phyloP scores from a whole-genome alignment of 371 early-diverging fungal genomes.

The Rhizopus arrhizus region DNA sequence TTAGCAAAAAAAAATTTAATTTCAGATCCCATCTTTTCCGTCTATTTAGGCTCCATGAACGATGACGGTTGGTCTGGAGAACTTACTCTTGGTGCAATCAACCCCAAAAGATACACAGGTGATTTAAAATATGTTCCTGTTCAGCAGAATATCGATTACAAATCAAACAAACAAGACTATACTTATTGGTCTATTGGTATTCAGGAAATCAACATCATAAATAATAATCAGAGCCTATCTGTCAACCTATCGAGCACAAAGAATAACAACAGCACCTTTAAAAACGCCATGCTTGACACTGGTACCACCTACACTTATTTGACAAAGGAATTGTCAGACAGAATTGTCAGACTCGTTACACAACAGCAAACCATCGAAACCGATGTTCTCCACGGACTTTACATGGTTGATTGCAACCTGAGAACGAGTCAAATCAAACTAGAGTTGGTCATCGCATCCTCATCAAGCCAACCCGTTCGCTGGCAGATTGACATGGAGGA shows the following conservation, averaged over 20 bases:
- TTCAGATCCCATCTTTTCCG: constrained; percentile 21
- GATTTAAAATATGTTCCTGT: constrained; percentile 31
- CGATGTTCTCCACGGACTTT: background rate
- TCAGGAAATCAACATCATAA: background rate
- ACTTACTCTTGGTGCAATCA: constrained; percentile 32
- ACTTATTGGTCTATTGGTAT: constrained; percentile 10
- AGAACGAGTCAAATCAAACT: background rate
- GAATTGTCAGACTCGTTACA: constrained; percentile 13
- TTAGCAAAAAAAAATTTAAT: constrained; percentile 15
- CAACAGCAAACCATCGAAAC: background rate
- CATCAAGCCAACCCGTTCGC: background rate
- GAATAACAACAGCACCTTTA: background rate
- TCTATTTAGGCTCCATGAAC: background rate
- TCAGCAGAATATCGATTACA: constrained; percentile 5
- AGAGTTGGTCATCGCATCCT: background rate
- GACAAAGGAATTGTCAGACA: background rate
- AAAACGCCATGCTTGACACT: constrained; percentile 6
- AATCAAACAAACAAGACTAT: constrained; percentile 6
- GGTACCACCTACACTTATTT: constrained; percentile 9
- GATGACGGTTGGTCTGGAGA: constrained; percentile 25
- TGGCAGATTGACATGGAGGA: constrained; percentile 2
- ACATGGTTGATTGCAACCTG: constrained; percentile 15
- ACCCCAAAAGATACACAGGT: constrained; percentile 24
- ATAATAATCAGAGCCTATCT: background rate
- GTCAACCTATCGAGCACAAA: background rate